Base-by-base conservation (phyloP, 371 early-diverging fungal species). In the Mucor plumbeus region DNA sequence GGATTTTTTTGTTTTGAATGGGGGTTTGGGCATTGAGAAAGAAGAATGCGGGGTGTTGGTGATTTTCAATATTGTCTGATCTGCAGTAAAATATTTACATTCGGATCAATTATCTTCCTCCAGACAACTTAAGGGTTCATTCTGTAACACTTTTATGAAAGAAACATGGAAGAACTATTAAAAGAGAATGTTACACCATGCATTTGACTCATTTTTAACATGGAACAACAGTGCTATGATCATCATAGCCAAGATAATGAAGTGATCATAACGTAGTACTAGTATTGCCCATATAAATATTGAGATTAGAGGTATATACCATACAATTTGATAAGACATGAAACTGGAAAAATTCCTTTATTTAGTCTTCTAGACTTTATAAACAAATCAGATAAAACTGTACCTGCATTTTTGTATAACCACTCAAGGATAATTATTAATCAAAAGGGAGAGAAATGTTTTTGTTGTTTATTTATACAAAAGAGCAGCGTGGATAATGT, bases 391-490 rank as follows among this genome's bases (percentile, higher is more conserved):
- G 33, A 35, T 55, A 55, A n/a, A 55, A 35, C 26, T 3, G 15
- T 35, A 35, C 55, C 35, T 55, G 55, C 55, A 55, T 55, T 55
- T 55, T 15, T 55, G 55, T 55, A 55, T 55, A 33, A 55, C 55
- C 44, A 44, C n/a, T 44, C 44, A 11, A 44, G 26, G 3, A n/a
- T 11, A 44, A 35, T 35, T 55, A 26, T 26, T 21, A 50, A 26
- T 26, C 50, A 50, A 50, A 50, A 26, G 11, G 13, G 21, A 26
- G 50, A 10, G 50, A 50, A 50, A 50, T 50, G 50, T 50, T 50
- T 50, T 50, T 50, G 50, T 48, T 48, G 14, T 43, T 38, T 43
- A 43, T 44, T 44, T 44, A 44, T 44, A 50, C 50, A 21, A 21
- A 50, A 50, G 50, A 21, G 17, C 7, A 50, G 50, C 50, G 50